These are phyloP conservation scores for Hansenula sp. DNA, from an alignment of 1,139 yeast species.

Conservation along the genomic window DNA sequence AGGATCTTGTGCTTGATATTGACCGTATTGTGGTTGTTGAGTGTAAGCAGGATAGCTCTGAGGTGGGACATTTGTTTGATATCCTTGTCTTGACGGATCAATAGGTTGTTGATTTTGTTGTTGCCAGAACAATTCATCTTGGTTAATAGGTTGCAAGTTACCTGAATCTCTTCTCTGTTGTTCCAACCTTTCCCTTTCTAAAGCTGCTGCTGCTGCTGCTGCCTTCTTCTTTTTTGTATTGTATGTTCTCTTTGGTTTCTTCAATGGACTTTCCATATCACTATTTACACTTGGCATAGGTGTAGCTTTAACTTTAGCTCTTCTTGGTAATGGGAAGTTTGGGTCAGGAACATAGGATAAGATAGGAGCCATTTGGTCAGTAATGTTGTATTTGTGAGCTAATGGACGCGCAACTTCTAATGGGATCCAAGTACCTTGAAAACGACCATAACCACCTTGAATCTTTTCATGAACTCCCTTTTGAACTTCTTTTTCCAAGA, in stretches of 20 bases:
- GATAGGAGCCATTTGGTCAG: slow-evolving; percentile 53
- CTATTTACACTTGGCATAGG: slow-evolving; percentile 14
- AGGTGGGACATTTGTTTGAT: slow-evolving; percentile 2
- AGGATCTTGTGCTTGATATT: slow-evolving; percentile 14
- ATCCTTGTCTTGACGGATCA: background rate
- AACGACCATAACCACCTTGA: slow-evolving; percentile 96
- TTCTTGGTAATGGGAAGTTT: slow-evolving; percentile 44
- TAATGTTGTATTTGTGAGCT: slow-evolving; percentile 49
- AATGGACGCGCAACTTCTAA: slow-evolving; percentile 46
- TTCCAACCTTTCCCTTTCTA: slow-evolving; percentile 7
- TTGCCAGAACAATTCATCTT: slow-evolving; percentile 4
- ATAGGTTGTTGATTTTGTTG: slow-evolving; percentile 5
- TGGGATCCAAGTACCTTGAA: slow-evolving; percentile 96
- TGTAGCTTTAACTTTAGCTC: slow-evolving; percentile 32
- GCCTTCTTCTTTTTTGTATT: slow-evolving; percentile 23
- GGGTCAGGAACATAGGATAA: slow-evolving; percentile 45
- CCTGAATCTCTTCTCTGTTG: background rate
- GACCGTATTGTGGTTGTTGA: slow-evolving; percentile 15
- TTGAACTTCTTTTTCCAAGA: slow-evolving; percentile 86
- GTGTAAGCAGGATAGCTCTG: slow-evolving; percentile 17
- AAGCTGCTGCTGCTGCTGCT: slow-evolving; percentile 21
- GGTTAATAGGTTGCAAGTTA: background rate
- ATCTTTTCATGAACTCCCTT: slow-evolving; percentile 85
- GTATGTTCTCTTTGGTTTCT: slow-evolving; percentile 20
- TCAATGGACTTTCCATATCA: slow-evolving; percentile 24